phyloP scores from a whole-genome alignment of 352 stramenopile genomes.

The Globisporangium emineosum region DNA sequence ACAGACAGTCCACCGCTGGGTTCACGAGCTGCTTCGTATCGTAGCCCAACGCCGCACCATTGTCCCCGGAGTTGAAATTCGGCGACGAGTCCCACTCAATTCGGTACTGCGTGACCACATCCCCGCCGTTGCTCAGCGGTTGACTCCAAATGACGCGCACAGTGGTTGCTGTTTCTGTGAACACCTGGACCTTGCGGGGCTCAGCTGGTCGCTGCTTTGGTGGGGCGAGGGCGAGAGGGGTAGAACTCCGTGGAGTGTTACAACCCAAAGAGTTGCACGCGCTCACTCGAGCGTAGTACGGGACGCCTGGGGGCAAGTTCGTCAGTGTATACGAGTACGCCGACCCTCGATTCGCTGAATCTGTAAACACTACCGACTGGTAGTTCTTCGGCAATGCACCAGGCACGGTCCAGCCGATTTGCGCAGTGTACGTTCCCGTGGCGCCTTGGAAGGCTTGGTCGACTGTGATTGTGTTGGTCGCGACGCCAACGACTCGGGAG shows the following conservation, averaged over 20 bases:
- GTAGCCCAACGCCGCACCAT: constrained; percentile 74
- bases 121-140: constrained; percentile 88
- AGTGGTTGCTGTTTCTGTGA: constrained; percentile 67
- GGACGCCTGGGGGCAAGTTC: constrained; percentile 61
- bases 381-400: constrained; percentile 53
- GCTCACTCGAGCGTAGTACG: constrained; percentile 88
- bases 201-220: constrained; percentile 85
- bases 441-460: constrained; percentile 36
- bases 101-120: constrained; percentile 91
- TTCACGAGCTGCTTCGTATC: constrained; percentile 68
- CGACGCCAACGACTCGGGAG: constrained; percentile 44
- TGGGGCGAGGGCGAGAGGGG: constrained; percentile 65
- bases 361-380: constrained; percentile 32
- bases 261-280: constrained; percentile 90
- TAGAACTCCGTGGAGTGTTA: constrained; percentile 72
- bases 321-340: constrained; percentile 54
- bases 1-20: constrained; percentile 69
- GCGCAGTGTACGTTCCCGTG: constrained; percentile 32
- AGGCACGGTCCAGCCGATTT: constrained; percentile 65
- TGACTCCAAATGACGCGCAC: constrained; percentile 88
- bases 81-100: constrained; percentile 92
- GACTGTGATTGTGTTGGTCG: constrained; percentile 52
- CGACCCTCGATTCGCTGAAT: neutral
- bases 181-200: constrained; percentile 75
- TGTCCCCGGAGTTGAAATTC: constrained; percentile 78